Evolutionary conservation across 306 rosid genomes (phyloP).

Genomic region (Trifolium fragiferum): DNA sequence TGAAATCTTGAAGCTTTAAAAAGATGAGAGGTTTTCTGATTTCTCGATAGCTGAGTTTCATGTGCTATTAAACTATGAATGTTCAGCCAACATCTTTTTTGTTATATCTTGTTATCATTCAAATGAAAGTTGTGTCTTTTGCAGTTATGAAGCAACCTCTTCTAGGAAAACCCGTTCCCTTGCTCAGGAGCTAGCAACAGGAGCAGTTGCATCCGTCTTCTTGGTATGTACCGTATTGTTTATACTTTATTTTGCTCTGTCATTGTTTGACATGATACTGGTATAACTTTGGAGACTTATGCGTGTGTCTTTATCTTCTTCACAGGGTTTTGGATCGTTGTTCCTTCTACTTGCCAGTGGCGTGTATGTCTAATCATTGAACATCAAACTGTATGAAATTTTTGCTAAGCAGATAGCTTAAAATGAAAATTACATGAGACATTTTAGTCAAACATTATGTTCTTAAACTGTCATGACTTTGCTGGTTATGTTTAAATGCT

Average conservation of each 20-base stretch:
- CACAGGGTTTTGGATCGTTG: conserved; percentile 90
- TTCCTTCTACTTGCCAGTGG: conserved; percentile 91
- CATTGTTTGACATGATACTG: conserved; percentile 24
- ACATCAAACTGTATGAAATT: conserved; percentile 38
- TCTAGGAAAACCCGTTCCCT: conserved; percentile 85
- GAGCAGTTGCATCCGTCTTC: conserved; percentile 86
- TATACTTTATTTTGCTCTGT: neutral
- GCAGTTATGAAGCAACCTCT: conserved; percentile 89
- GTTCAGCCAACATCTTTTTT: conserved; percentile 15
- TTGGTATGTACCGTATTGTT: conserved; percentile 51
- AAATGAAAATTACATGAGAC: conserved; percentile 39
- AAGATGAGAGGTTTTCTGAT: conserved; percentile 31
- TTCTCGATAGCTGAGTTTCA: conserved; percentile 27
- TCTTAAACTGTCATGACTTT: conserved; percentile 33
- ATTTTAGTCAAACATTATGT: conserved; percentile 31
- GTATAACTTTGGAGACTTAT: conserved; percentile 37
- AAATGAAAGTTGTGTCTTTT: conserved; percentile 32
- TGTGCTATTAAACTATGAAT: conserved; percentile 2
- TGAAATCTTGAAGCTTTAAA: conserved; percentile 11
- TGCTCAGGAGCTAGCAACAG: conserved; percentile 78
- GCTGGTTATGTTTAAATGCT: conserved; percentile 42
- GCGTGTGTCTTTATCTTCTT: conserved; percentile 28
- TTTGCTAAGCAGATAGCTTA: conserved; percentile 53
- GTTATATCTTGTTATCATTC: neutral
- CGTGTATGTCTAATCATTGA: conserved; percentile 73